Evolutionary conservation across 163 green algal genomes (phyloP).

Genomic region (Chlorella variabilis): DNA sequence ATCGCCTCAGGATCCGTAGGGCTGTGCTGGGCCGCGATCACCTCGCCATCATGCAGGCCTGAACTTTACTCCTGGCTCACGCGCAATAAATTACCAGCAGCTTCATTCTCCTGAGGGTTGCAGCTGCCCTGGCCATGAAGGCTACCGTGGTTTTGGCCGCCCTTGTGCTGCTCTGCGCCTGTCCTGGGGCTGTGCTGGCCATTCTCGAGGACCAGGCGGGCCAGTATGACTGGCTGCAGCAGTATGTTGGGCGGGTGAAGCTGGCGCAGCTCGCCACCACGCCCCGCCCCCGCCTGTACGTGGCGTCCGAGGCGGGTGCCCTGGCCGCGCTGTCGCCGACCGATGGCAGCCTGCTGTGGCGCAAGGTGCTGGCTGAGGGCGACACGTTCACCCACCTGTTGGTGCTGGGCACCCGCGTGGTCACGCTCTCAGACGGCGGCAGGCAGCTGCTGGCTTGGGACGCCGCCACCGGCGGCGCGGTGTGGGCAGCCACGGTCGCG

Average conservation of each 20-base stretch:
- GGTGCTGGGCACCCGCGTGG: neutral
- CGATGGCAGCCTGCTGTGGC: conserved; percentile 69
- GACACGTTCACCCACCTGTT: conserved; percentile 6
- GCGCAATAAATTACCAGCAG: no score
- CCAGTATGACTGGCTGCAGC: conserved; percentile 74
- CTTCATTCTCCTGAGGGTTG: no score
- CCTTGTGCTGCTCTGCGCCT: neutral
- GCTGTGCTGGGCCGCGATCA: no score
- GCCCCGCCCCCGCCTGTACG: conserved; percentile 47
- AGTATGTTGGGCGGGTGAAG: conserved; percentile 63
- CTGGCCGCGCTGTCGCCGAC: conserved; percentile 64
- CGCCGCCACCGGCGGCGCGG: neutral
- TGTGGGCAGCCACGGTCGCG: neutral
- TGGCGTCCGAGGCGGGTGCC: conserved; percentile 59
- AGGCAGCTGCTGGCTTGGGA: conserved; percentile 25
- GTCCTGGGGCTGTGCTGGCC: neutral
- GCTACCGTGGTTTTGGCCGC: neutral
- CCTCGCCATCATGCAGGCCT: no score
- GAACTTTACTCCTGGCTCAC: no score
- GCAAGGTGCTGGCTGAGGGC: conserved; percentile 50
- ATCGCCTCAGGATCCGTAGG: no score
- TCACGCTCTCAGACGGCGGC: conserved; percentile 25
- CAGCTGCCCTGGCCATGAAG: no score
- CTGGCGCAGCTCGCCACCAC: conserved; percentile 38
- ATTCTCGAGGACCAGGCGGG: conserved; percentile 79